phyloP scores from a whole-genome alignment of 2,329 filamentous ascomycete genomes.

The Corinectria fuckeliana region DNA sequence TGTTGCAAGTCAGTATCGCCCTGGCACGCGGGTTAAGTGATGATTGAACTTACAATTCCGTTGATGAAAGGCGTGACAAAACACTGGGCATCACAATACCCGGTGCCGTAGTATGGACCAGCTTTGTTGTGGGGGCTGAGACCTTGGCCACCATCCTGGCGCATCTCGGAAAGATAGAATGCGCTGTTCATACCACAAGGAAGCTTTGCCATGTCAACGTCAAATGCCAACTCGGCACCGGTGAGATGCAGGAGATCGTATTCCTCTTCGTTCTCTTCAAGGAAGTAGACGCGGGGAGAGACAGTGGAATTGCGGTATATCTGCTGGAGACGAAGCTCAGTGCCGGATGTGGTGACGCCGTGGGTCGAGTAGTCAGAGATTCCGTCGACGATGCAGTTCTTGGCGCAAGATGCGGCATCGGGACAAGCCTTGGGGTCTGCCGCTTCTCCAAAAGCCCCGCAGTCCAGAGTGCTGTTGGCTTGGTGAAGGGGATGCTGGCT shows the following conservation, averaged over 20 bases:
- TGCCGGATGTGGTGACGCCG: slow-evolving; percentile 43
- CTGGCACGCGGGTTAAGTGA: fast-evolving
- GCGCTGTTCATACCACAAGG: slow-evolving; percentile 73
- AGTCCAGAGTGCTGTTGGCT: slow-evolving; percentile 39
- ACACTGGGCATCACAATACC: slow-evolving; percentile 70
- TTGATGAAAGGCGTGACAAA: slow-evolving; percentile 58
- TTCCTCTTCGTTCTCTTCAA: slow-evolving; percentile 58
- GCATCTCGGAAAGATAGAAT: slow-evolving; percentile 64
- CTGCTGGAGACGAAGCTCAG: slow-evolving; percentile 39
- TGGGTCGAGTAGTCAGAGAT: slow-evolving; percentile 52
- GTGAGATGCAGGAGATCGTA: slow-evolving; percentile 68
- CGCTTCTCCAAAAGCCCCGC: slow-evolving; percentile 34
- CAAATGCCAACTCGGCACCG: slow-evolving; percentile 69
- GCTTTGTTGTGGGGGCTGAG: slow-evolving; percentile 54
- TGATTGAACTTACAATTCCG: slow-evolving; percentile 47
- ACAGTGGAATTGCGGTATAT: slow-evolving; percentile 21
- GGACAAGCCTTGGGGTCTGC: slow-evolving; percentile 55
- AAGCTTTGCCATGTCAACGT: slow-evolving; percentile 69
- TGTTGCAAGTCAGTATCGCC: neutral
- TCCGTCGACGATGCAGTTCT: slow-evolving; percentile 61
- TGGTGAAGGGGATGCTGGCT: slow-evolving; percentile 55
- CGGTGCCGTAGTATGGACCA: slow-evolving; percentile 66
- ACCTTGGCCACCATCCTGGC: slow-evolving; percentile 65
- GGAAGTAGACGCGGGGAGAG: slow-evolving; percentile 62
- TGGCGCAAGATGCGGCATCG: slow-evolving; percentile 55